Evolutionary conservation across 495 filamentous ascomycete species (phyloP).

Genomic region (Hypoxylon trugodes): DNA sequence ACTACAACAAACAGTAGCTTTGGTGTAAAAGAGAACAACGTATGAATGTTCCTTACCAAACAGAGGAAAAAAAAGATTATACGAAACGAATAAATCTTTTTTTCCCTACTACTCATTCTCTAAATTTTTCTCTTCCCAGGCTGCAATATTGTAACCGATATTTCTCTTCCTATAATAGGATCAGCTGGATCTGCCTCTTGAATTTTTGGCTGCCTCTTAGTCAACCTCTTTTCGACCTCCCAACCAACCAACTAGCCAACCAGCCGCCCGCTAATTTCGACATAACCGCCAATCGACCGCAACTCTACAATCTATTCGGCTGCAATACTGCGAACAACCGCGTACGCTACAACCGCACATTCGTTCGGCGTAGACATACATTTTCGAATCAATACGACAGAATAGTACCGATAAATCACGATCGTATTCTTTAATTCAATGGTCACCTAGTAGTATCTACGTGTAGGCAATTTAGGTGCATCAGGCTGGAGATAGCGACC

Average conservation of each 20-base stretch:
- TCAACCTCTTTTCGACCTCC: slow-evolving; percentile 15
- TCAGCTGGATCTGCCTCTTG: slow-evolving; percentile 13
- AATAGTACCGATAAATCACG: not conserved
- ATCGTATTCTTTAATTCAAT: slow-evolving; percentile 30
- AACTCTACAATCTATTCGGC: slow-evolving; percentile 6
- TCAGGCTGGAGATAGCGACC: slow-evolving; percentile 22
- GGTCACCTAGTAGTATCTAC: slow-evolving; percentile 26
- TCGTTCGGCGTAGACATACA: slow-evolving; percentile 13
- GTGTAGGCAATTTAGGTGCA: slow-evolving; percentile 13
- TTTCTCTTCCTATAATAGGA: slow-evolving; percentile 6
- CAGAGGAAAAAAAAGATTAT: slow-evolving; percentile 6
- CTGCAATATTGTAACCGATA: slow-evolving; percentile 7
- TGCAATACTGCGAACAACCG: slow-evolving; percentile 21
- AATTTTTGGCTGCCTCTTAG: slow-evolving; percentile 31
- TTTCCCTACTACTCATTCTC: not conserved
- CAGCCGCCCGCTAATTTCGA: slow-evolving; percentile 20
- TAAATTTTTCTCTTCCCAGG: slow-evolving; percentile 1
- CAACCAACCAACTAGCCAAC: slow-evolving; percentile 17
- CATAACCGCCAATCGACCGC: slow-evolving; percentile 39
- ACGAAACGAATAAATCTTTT: not conserved
- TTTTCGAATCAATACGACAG: slow-evolving; percentile 11
- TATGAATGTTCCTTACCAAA: slow-evolving; percentile 3
- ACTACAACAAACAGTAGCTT: slow-evolving; percentile 15
- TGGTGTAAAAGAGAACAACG: not conserved
- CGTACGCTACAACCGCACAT: slow-evolving; percentile 17